phyloP scores from a whole-genome alignment of 352 stramenopile species.

The Phytophthora megakarya region DNA sequence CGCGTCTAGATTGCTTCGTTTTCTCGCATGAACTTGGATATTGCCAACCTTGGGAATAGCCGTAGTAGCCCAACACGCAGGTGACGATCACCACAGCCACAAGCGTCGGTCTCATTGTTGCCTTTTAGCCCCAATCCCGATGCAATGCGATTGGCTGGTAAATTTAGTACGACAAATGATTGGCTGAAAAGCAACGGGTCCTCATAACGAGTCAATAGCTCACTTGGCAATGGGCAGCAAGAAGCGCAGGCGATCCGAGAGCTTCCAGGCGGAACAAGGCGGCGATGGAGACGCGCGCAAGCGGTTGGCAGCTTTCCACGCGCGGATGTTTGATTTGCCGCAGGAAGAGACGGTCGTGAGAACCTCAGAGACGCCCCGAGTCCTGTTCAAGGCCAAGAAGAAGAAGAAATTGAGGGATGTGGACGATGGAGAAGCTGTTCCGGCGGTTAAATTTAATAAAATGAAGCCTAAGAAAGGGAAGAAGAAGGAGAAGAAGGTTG shows the following conservation, averaged over 20 bases:
- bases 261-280: constrained; percentile 26
- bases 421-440: constrained; percentile 40
- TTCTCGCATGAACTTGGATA: not conserved
- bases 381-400: constrained; percentile 48
- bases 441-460: constrained; percentile 41
- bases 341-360: constrained; percentile 4
- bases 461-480: constrained; percentile 33
- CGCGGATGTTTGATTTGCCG: constrained; percentile 62
- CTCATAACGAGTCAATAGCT: constrained; percentile 19
- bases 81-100: constrained; percentile 5
- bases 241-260: constrained; percentile 49
- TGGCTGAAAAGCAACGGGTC: constrained; percentile 34
- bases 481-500: constrained; percentile 28
- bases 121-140: not conserved
- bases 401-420: constrained; percentile 19
- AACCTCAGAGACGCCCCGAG: constrained; percentile 29
- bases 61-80: constrained; percentile 9
- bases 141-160: not conserved
- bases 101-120: constrained; percentile 17
- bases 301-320: constrained; percentile 54
- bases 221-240: constrained; percentile 28
- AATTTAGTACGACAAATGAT: constrained; percentile 10
- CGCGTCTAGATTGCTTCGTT: constrained; percentile 18
- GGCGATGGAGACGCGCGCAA: constrained; percentile 40
- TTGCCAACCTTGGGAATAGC: not conserved